Base-by-base conservation (phyloP, 2,329 filamentous ascomycete species). In the Drechslerella dactyloides region DNA sequence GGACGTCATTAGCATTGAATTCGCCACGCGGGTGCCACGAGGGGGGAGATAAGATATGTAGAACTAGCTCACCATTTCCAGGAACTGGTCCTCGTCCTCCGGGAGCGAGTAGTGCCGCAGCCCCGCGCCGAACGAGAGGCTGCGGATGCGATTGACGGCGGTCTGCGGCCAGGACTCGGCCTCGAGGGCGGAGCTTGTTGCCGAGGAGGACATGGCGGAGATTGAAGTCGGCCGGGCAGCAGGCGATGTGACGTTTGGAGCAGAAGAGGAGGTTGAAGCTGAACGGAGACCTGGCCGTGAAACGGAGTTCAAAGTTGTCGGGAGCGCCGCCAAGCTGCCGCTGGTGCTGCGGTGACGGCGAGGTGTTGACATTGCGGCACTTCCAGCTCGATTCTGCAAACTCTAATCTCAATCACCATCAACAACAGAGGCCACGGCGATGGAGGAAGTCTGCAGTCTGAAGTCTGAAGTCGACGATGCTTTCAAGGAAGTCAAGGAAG, bases 81-180 rank as follows among this genome's bases (percentile, higher is more conserved):
- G 42, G 42, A 72, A 72, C 51, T 65, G 68, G 13, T 65, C 68
- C 27, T 72, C 68, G 53, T 72, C 68, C 44, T 72, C 68, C 19
- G 68, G 68, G 53, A 72, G 60, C 30, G 68, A 65, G 44, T 72
- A 72, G 50, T 70, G 66, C 40, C 68, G 60, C 42, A 72, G 55
- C 13, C 68, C 64, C 15, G 44, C 40, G 17, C 68, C 60, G 23
- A 72, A 72, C 13, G 68, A 72, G 8, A 72, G 60, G 23, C 68
- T 55, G 44, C 68, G 68, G 44, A 72, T 72, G 27, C 68, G 68
- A 59, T 72, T 72, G 68, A 72, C 68, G n/a, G 66, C 66, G 30
- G 60, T 64, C 42, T 64, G 59, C 30, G 58, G 60, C 68, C 68
- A 72, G 44, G 68, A 51, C 35, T 60, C 68, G 30, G 46, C 50